Evolutionary conservation across 2,329 filamentous ascomycete genomes (phyloP).

Genomic region (Fusarium sublunatum): DNA sequence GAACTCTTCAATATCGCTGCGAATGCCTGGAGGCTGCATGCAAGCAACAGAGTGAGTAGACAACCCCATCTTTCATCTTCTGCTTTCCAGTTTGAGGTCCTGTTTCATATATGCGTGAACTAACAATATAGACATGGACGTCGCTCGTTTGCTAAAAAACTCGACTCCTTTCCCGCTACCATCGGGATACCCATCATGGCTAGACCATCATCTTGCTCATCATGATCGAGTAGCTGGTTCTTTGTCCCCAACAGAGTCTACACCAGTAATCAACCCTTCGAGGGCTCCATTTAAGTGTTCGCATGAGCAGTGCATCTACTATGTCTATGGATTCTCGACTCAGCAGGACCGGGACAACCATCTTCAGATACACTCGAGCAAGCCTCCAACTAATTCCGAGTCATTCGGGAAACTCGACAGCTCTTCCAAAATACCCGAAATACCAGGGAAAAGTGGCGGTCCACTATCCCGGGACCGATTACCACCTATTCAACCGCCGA

Average conservation of each 20-base stretch:
- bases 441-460: conserved; percentile 20
- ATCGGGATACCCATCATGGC: conserved; percentile 62
- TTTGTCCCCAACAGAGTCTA: conserved; percentile 40
- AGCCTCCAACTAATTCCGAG: conserved; percentile 58
- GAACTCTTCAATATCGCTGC: conserved; percentile 67
- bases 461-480: conserved; percentile 42
- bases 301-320: conserved; percentile 66
- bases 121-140: conserved; percentile 49
- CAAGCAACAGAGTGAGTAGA: conserved; percentile 52
- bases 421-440: conserved; percentile 28
- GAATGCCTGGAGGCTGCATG: conserved; percentile 67
- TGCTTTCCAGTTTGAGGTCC: conserved; percentile 3
- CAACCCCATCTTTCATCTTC: not conserved
- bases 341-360: conserved; percentile 65
- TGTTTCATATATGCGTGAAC: conserved; percentile 13
- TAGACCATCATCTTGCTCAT: conserved; percentile 62
- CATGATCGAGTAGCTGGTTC: conserved; percentile 61
- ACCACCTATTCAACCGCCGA: conserved; percentile 56
- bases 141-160: conserved; percentile 47
- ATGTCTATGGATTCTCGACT: conserved; percentile 67
- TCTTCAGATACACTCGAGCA: conserved; percentile 57
- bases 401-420: conserved; percentile 50
- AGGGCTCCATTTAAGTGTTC: conserved; percentile 62
- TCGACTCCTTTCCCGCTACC: conserved; percentile 52
- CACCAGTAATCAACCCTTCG: conserved; percentile 6